Evolutionary conservation across 208 protist genomes (phyloP).

Genomic region (Trypanosoma melophagium): DNA sequence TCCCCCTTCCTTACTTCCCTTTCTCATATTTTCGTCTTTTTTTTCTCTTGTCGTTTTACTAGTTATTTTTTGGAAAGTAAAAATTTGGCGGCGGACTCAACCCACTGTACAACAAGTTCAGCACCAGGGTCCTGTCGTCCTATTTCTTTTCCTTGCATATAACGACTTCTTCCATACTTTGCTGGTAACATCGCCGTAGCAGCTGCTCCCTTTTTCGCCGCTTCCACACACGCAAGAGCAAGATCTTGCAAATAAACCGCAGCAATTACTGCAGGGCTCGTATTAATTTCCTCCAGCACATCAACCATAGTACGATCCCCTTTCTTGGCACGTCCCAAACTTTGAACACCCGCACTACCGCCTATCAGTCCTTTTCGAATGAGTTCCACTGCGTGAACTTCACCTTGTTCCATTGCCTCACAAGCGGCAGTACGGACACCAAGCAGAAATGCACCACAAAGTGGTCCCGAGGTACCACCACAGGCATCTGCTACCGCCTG

Average conservation of each 20-base stretch:
- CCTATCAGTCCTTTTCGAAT: constrained; percentile 38
- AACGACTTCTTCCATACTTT: constrained; percentile 51
- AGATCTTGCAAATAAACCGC: constrained; percentile 41
- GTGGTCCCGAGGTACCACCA: constrained; percentile 62
- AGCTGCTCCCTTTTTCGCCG: constrained; percentile 33
- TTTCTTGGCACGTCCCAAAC: constrained; percentile 42
- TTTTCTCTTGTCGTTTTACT: constrained; percentile 3
- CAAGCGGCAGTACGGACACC: constrained; percentile 32
- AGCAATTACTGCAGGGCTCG: constrained; percentile 25
- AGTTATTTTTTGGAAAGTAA: no score
- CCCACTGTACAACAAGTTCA: constrained; percentile 54
- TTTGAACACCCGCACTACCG: constrained; percentile 43
- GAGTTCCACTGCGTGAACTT: constrained; percentile 19
- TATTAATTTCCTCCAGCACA: constrained; percentile 45
- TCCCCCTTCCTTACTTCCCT: no score
- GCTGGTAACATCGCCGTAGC: constrained; percentile 42
- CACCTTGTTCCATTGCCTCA: constrained; percentile 22
- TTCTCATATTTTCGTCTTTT: neutral
- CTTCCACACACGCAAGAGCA: constrained; percentile 35
- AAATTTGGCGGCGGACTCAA: constrained; percentile 19
- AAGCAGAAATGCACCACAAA: constrained; percentile 64
- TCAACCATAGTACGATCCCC: constrained; percentile 79
- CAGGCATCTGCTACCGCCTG: constrained; percentile 55
- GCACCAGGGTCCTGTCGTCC: constrained; percentile 55
- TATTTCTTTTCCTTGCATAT: constrained; percentile 60